These are phyloP conservation scores for Cytospora chrysosperma DNA, from an alignment of 2,329 filamentous ascomycete genomes.

Conservation along the genomic window DNA sequence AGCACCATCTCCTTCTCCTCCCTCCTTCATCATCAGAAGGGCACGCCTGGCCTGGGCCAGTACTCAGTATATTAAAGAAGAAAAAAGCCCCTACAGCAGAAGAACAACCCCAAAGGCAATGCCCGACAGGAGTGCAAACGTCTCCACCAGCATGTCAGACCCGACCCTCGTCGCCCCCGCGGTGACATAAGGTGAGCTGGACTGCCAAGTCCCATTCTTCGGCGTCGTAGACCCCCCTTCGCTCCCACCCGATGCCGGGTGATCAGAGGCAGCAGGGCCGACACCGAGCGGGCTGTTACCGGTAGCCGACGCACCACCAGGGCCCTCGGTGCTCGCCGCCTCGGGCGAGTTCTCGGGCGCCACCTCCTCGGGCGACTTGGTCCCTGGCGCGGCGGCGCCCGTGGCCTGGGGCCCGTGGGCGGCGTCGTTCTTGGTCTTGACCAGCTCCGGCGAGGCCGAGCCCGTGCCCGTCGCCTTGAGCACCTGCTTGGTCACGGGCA, in stretches of 20 bases:
- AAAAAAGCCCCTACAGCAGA: constrained; percentile 2
- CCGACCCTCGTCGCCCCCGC: constrained; percentile 12
- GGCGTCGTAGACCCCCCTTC: not conserved
- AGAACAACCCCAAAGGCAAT: constrained; percentile 10
- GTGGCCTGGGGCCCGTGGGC: not conserved
- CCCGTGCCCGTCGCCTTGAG: not conserved
- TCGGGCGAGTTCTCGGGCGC: not conserved
- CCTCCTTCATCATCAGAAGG: not conserved
- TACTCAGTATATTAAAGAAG: not conserved
- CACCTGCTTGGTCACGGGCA: constrained; percentile 4
- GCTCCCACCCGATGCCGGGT: not conserved
- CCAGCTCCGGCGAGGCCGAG: not conserved
- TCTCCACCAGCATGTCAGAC: not conserved
- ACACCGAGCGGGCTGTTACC: too few relatives aligned
- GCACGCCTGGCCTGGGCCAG: too few relatives aligned
- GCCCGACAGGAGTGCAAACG: constrained; percentile 6
- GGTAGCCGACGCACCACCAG: too few relatives aligned
- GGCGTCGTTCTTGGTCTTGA: not conserved
- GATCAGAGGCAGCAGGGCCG: not conserved
- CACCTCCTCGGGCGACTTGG: too few relatives aligned
- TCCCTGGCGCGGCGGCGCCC: too few relatives aligned
- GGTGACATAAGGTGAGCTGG: not conserved
- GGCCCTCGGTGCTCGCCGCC: too few relatives aligned
- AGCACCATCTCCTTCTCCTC: too few relatives aligned
- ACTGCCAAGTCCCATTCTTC: not conserved